Base-by-base conservation (phyloP, 1,284 basidiomycete genomes). In the Gymnopus androsaceus region DNA sequence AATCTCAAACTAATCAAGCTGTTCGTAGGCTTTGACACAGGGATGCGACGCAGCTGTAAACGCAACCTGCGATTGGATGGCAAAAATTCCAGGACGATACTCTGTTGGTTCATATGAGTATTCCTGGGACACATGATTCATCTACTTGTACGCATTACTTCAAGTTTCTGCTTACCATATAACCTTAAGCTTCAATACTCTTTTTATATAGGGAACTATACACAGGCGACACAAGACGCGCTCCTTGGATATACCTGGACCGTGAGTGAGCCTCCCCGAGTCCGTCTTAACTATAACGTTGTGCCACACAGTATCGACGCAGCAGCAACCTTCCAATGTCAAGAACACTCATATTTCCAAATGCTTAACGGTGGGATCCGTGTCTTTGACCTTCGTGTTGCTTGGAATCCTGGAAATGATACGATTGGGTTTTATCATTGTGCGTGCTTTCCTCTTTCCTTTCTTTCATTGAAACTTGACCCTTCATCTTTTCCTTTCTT, bases 401-500 rank as follows among this genome's bases (percentile, higher is more conserved):
- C 76, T 0, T 78, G 75, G 61, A 78, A 79, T 60, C 76, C 77
- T 2, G 76, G 75, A 23, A 75, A 75, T 31, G 73, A 75, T 54
- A 77, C 76, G 2, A 72, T 79, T 51, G 77, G 76, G 3, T 77
- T 78, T 54, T 71, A 74, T 58, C 77, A 79, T 51, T 70, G 77
- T 76, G 59, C 15, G 62, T 56, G 23, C n/a, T 19, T 36, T 23
- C 38, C 21, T 19, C n/a, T 9, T 45, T 21, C 15, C 8, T 40
- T 28, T 27, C 44, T 45, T 25, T 4, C 9, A n/a, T 3, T 3
- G 12, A 28, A 8, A 42, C 28, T 27, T 11, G 28, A 41, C 38
- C n/a, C n/a, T n/a, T n/a, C n/a, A 21, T 21, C 5, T 15, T 15
- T 6, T 4, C 4, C 21, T 4, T 19, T 15, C 21, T 42, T 15